phyloP scores from a whole-genome alignment of 2,329 filamentous ascomycete species.

The Orbilia javanica region DNA sequence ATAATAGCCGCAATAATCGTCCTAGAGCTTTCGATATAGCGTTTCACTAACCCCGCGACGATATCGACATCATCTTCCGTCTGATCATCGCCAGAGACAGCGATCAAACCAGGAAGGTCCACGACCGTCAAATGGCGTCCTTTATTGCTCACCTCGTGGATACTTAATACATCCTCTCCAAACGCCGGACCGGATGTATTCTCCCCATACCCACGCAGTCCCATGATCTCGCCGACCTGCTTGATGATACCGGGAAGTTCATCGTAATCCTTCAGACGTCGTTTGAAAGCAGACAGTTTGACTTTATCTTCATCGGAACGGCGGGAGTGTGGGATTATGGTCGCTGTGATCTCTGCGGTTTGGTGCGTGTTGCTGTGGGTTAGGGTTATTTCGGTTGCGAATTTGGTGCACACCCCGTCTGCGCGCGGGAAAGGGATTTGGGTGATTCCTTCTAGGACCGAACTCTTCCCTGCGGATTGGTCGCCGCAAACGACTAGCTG shows the following conservation, averaged over 20 bases:
- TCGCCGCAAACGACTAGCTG: constrained; percentile 59
- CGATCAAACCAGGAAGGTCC: constrained; percentile 68
- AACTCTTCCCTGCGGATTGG: constrained; percentile 58
- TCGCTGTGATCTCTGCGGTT: constrained; percentile 12
- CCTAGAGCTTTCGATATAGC: constrained; percentile 66
- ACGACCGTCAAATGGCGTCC: constrained; percentile 67
- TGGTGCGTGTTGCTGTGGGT: constrained; percentile 34
- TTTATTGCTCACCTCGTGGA: constrained; percentile 60
- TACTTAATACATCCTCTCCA: constrained; percentile 61
- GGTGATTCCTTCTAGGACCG: constrained; percentile 54
- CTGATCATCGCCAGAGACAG: constrained; percentile 64
- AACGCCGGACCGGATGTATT: constrained; percentile 57
- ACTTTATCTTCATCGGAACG: constrained; percentile 25
- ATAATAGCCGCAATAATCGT: constrained; percentile 69
- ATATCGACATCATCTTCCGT: constrained; percentile 63
- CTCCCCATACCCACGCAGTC: constrained; percentile 23
- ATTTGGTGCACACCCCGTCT: constrained; percentile 54
- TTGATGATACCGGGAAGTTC: constrained; percentile 26
- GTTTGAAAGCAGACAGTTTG: background rate
- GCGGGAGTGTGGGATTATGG: constrained; percentile 18
- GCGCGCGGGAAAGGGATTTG: constrained; percentile 41
- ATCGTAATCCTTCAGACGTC: background rate
- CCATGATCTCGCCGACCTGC: constrained; percentile 19
- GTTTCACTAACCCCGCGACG: constrained; percentile 65
- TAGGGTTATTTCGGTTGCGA: constrained; percentile 52